phyloP scores from a whole-genome alignment of 2,329 filamentous ascomycete genomes.

The Sporothrix globosa region DNA sequence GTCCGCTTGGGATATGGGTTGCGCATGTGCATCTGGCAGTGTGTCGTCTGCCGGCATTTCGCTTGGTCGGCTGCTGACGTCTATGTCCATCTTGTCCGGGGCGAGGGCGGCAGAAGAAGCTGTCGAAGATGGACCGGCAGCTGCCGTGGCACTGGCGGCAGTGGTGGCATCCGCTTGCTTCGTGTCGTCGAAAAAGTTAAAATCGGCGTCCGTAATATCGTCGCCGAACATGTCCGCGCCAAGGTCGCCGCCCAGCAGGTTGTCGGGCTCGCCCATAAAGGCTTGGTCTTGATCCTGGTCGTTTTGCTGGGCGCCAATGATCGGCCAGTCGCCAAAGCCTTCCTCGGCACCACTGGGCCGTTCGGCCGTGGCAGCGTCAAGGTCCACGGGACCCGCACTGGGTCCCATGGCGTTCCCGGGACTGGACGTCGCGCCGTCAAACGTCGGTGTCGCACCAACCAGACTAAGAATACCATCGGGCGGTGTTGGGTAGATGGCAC shows the following conservation, averaged over 20 bases:
- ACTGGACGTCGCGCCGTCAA: constrained; percentile 60
- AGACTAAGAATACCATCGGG: constrained; percentile 65
- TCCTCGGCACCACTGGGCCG: constrained; percentile 37
- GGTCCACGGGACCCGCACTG: constrained; percentile 43
- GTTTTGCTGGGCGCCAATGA: constrained; percentile 51
- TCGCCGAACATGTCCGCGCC: constrained; percentile 72
- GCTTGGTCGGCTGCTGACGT: background rate
- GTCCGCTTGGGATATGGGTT: background rate
- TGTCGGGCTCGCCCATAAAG: constrained; percentile 53
- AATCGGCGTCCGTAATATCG: constrained; percentile 81
- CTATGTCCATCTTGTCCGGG: constrained; percentile 31
- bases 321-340: constrained; percentile 48
- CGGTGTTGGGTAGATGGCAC: constrained; percentile 69
- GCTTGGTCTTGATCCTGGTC: constrained; percentile 45
- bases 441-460: constrained; percentile 57
- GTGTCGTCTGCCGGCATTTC: background rate
- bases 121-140: background rate
- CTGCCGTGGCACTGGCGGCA: background rate
- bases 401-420: constrained; percentile 52
- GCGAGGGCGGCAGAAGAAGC: too few species aligned
- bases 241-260: constrained; percentile 71
- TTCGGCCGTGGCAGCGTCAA: constrained; percentile 45
- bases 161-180: constrained; percentile 49
- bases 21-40: constrained; percentile 7
- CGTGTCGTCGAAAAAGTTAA: constrained; percentile 82